phyloP scores from a whole-genome alignment of 352 stramenopile species.

The Phytophthora sp. region DNA sequence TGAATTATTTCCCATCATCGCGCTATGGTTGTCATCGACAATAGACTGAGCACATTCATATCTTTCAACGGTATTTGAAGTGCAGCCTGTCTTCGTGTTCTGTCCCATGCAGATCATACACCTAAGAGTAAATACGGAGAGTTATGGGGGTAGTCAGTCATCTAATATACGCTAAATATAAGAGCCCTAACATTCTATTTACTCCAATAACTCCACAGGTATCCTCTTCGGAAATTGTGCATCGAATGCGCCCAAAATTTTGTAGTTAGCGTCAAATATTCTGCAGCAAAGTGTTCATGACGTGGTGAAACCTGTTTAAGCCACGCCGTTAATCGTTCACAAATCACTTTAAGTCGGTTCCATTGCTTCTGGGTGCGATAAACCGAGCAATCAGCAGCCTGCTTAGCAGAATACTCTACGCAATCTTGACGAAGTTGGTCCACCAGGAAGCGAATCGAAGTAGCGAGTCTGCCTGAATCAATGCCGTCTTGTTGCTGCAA shows the following conservation, averaged over 20 bases:
- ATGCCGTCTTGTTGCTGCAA: slow-evolving; percentile 1
- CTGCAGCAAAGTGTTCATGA: slow-evolving; percentile 1
- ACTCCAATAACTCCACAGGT: slow-evolving; percentile 16
- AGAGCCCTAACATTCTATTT: not conserved
- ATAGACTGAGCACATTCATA: no score
- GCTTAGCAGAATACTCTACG: not conserved
- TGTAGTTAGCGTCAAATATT: slow-evolving; percentile 6
- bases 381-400: not conserved
- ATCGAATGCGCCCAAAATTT: slow-evolving; percentile 21
- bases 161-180: not conserved
- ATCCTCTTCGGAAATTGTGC: slow-evolving; percentile 12
- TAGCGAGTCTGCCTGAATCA: not conserved
- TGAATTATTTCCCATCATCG: no score
- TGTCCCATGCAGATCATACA: slow-evolving; percentile 2
- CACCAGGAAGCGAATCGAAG: slow-evolving; percentile 1
- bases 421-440: slow-evolving; percentile 24
- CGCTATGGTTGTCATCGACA: no score
- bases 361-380: slow-evolving; percentile 10
- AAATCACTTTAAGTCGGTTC: not conserved
- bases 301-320: not conserved
- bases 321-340: slow-evolving; percentile 2
- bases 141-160: not conserved
- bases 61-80: not conserved
- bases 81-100: not conserved
- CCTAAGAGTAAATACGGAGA: not conserved